phyloP scores from a whole-genome alignment of 2,329 filamentous ascomycete species.

The Diaporthe nobilis region DNA sequence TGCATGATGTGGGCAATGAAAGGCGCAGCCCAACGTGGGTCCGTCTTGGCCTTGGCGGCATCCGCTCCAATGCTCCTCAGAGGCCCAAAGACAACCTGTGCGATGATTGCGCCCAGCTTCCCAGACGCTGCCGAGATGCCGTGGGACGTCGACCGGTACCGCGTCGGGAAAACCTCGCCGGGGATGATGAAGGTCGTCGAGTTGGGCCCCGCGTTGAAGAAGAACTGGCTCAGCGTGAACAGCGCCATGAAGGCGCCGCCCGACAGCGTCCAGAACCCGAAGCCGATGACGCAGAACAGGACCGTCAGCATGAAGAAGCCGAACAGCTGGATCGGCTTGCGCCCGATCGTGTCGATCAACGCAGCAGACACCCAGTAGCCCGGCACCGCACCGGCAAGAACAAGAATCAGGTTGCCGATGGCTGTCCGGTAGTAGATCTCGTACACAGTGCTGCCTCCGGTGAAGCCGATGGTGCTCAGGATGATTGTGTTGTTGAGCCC shows the following conservation, averaged over 20 bases:
- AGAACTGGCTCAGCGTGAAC: constrained; percentile 69
- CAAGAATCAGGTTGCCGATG: constrained; percentile 83
- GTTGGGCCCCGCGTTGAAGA: constrained; percentile 73
- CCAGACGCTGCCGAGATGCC: constrained; percentile 66
- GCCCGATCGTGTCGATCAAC: constrained; percentile 77
- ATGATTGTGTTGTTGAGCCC: constrained; percentile 84
- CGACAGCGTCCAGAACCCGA: constrained; percentile 69
- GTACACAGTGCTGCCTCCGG: constrained; percentile 57
- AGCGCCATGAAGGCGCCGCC: constrained; percentile 67
- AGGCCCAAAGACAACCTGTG: constrained; percentile 69
- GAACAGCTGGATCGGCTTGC: constrained; percentile 81
- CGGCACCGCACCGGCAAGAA: constrained; percentile 83
- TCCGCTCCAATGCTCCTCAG: constrained; percentile 59
- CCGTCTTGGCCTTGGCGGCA: constrained; percentile 55
- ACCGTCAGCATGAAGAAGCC: constrained; percentile 74
- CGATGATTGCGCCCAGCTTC: constrained; percentile 70
- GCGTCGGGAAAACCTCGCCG: constrained; percentile 69
- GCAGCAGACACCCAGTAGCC: constrained; percentile 87
- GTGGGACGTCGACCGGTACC: constrained; percentile 70
- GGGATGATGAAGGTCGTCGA: constrained; percentile 71
- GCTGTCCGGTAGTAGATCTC: constrained; percentile 80
- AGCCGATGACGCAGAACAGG: constrained; percentile 74
- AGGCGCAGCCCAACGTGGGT: constrained; percentile 54
- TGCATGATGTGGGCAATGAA: constrained; percentile 85
- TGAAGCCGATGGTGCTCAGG: constrained; percentile 78